Evolutionary conservation across 1,284 basidiomycete species (phyloP).

Genomic region (Cutaneotrichosporon mucoides): DNA sequence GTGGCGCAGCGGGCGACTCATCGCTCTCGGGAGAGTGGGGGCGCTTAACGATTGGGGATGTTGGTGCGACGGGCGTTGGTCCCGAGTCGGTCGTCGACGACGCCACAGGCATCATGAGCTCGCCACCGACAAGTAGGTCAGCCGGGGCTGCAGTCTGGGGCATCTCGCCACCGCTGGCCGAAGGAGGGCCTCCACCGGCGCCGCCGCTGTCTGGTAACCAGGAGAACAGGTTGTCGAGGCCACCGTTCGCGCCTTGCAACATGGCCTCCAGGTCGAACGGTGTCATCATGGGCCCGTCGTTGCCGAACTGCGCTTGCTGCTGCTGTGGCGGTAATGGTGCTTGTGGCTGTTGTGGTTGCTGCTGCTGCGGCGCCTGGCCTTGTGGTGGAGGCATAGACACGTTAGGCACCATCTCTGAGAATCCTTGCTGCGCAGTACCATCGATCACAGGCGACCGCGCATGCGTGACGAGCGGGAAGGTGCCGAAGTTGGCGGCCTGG

Average conservation of each 20-base stretch:
- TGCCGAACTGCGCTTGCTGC: background rate
- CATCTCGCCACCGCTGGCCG: background rate
- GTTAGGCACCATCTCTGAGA: background rate
- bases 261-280: constrained; percentile 45
- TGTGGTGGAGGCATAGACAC: constrained; percentile 1
- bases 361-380: background rate
- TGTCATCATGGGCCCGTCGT: constrained; percentile 19
- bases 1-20: constrained; percentile 16
- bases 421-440: background rate
- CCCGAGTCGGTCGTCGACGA: background rate
- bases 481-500: constrained; percentile 1
- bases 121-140: constrained; percentile 12
- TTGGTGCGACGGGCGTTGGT: constrained; percentile 5
- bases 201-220: constrained; percentile 39
- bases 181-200: background rate
- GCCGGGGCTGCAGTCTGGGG: constrained; percentile 9
- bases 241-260: constrained; percentile 20
- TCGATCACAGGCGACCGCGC: constrained; percentile 14
- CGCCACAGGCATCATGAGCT: constrained; percentile 10
- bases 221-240: constrained; percentile 33
- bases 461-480: constrained; percentile 12
- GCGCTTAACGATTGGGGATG: constrained; percentile 17
- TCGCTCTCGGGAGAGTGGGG: constrained; percentile 24
- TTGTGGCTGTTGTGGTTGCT: background rate
- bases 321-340: background rate